Base-by-base conservation (phyloP, 768 basidiomycete species). In the Leccinellum luteum region DNA sequence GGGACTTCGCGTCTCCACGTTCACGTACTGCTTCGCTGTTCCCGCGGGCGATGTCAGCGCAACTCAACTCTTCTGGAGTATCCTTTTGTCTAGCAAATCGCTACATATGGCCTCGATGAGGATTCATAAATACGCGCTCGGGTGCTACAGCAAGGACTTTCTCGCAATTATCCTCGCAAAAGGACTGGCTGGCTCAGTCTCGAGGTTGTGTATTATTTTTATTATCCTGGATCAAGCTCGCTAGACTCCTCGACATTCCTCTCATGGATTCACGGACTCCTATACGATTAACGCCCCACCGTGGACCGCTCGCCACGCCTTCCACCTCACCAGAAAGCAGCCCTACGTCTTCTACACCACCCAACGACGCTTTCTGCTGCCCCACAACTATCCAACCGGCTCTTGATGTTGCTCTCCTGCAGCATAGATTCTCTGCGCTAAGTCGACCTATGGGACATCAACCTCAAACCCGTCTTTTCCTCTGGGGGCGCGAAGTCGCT, bases 181-280 rank as follows among this genome's bases (percentile, higher is more conserved):
- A 57, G 54, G 69, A 58, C 67, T 71, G 67, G 62, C 69, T 66
- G 69, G 69, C 44, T 58, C 69, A 67, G 69, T 71, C 69, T 59
- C 52, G 51, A 58, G 5, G 21, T 49, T 54, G 30, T 67, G 69
- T 48, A 23, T 56, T 69, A 55, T 30, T 25, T 48, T 55, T 45
- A 19, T 66, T 62, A 49, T 44, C 25, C 34, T 25, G 56, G 58
- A 57, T 55, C 60, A 56, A 53, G 60, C 52, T 15, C 50, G 19
- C 56, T 69, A 63, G 61, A 38, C 35, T 2, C 60, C 59, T 57
- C 57, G 47, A 58, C 13, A 19, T 57, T 57, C 48, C 63, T 54
- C 27, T 54, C 58, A 70, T 70, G 69, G 65, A 48, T 54, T 63
- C 67, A 61, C 67, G 57, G 54, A 67, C 67, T 21, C 69, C 67